Evolutionary conservation across 1,139 yeast species (phyloP).

Genomic region (Zygosaccharomyces pseudobailii): DNA sequence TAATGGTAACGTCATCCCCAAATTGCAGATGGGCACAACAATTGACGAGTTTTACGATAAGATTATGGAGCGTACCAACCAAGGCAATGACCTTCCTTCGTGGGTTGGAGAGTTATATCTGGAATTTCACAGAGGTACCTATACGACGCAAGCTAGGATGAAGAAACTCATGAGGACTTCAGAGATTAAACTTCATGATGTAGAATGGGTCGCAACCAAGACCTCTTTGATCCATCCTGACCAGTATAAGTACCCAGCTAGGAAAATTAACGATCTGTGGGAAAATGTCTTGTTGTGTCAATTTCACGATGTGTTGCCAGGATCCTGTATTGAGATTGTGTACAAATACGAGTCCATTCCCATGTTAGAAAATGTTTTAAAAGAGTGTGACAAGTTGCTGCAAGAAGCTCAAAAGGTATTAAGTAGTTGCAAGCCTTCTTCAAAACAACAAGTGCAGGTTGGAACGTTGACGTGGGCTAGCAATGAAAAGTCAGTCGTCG

Average conservation of each 20-base stretch:
- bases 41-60: slow-evolving; percentile 76
- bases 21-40: slow-evolving; percentile 63
- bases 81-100: slow-evolving; percentile 66
- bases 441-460: slow-evolving; percentile 27
- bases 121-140: slow-evolving; percentile 95
- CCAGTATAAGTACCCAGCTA: slow-evolving; percentile 63
- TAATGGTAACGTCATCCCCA: slow-evolving; percentile 71
- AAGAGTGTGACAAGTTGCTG: slow-evolving; percentile 49
- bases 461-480: slow-evolving; percentile 35
- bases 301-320: slow-evolving; percentile 95
- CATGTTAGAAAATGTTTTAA: slow-evolving; percentile 57
- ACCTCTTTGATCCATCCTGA: slow-evolving; percentile 50
- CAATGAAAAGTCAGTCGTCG: background rate
- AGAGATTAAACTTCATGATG: slow-evolving; percentile 78
- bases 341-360: slow-evolving; percentile 89
- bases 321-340: slow-evolving; percentile 92
- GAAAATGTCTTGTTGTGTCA: slow-evolving; percentile 85
- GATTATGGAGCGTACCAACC: slow-evolving; percentile 55
- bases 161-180: slow-evolving; percentile 74
- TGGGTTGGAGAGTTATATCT: slow-evolving; percentile 94
- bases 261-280: slow-evolving; percentile 70
- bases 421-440: slow-evolving; percentile 12
- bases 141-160: slow-evolving; percentile 85
- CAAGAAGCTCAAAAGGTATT: slow-evolving; percentile 47
- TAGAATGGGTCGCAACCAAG: slow-evolving; percentile 76